A percentile compares a stretch with the other conserved stretches of the same genome.
Conservation (phyloP, 2,329 filamentous ascomycete genomes). For the Aureobasidium vineae region DNA sequence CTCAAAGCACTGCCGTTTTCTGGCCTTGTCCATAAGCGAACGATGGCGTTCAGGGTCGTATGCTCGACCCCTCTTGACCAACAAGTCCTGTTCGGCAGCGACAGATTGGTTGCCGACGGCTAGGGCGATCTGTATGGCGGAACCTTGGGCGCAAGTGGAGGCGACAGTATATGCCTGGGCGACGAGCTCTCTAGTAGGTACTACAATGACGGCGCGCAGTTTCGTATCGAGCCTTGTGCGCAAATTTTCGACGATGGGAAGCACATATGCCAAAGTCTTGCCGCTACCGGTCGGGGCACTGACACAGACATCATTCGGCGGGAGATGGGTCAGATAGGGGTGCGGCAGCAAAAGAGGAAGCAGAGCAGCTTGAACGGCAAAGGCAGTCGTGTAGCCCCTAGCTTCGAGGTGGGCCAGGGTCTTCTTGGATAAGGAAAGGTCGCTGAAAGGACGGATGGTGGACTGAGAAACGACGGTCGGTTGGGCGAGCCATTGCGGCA, state of each 20-base stretch:
- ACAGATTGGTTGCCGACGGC: slow-evolving; percentile 80
- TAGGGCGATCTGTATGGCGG: slow-evolving; percentile 73
- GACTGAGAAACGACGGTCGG: slow-evolving; percentile 68
- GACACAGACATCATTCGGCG: slow-evolving; percentile 77
- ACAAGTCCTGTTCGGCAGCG: slow-evolving; percentile 59
- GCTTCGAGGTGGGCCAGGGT: slow-evolving; percentile 61
- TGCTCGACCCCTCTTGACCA: slow-evolving; percentile 57
- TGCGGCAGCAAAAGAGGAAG: slow-evolving; percentile 70
- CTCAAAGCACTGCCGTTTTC: slow-evolving; percentile 33
- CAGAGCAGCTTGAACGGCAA: slow-evolving; percentile 76
- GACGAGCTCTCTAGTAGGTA: slow-evolving; percentile 89
- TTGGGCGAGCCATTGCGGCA: slow-evolving; percentile 76
- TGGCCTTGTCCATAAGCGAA: slow-evolving; percentile 45
- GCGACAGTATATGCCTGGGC: slow-evolving; percentile 78
- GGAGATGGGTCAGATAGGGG: slow-evolving; percentile 56
- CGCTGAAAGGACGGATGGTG: slow-evolving; percentile 59
- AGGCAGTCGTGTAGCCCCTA: slow-evolving; percentile 68
- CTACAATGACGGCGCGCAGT: slow-evolving; percentile 76
- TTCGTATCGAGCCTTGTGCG: slow-evolving; percentile 23
- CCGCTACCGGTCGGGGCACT: slow-evolving; percentile 94
- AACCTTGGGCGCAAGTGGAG: slow-evolving; percentile 69
- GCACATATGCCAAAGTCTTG: slow-evolving; percentile 87
- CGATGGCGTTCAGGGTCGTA: slow-evolving; percentile 66
- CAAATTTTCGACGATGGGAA: slow-evolving; percentile 79
- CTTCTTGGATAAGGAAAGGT: slow-evolving; percentile 62